Percentiles rank a stretch among this genome's conserved stretches.
phyloP scores from a whole-genome alignment of 1,284 basidiomycete genomes.

The Termitomyces sp. region DNA sequence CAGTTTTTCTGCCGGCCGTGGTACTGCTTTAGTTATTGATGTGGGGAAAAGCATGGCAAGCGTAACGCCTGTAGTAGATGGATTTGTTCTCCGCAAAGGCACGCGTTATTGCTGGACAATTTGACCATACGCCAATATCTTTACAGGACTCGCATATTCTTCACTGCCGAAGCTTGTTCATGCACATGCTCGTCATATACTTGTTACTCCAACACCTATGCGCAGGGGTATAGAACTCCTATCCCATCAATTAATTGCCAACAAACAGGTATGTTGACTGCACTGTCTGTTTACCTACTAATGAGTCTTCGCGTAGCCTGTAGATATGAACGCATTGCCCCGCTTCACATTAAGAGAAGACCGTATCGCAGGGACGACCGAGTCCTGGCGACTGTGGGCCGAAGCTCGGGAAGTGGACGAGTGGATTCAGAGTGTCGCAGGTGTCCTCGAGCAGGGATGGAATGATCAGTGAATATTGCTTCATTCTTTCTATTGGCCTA shows the following conservation, averaged over 20 bases:
- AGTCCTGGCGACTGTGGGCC: constrained; percentile 80
- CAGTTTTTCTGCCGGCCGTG: constrained; percentile 95
- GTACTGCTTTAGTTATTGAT: constrained; percentile 92
- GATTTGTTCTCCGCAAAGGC: constrained; percentile 97
- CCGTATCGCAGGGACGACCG: constrained; percentile 66
- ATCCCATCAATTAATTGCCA: constrained; percentile 86
- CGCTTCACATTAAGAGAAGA: constrained; percentile 72
- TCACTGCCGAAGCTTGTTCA: constrained; percentile 74
- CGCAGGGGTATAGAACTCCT: constrained; percentile 60
- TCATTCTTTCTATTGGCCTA: not conserved
- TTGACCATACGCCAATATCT: not conserved
- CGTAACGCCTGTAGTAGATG: constrained; percentile 94
- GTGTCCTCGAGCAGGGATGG: constrained; percentile 83
- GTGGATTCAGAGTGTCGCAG: constrained; percentile 87
- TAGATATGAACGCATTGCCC: constrained; percentile 55
- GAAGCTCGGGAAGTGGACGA: constrained; percentile 86
- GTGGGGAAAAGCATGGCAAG: constrained; percentile 86
- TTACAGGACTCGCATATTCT: constrained; percentile 64
- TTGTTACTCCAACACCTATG: constrained; percentile 40
- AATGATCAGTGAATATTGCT: constrained; percentile 67
- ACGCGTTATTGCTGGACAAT: constrained; percentile 3
- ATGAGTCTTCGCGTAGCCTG: constrained; percentile 41
- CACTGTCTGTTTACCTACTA: not conserved
- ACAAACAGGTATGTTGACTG: constrained; percentile 52
- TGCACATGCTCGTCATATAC: constrained; percentile 64